phyloP scores from a whole-genome alignment of 176 grass and related monocot species.

The Zea luxurians region DNA sequence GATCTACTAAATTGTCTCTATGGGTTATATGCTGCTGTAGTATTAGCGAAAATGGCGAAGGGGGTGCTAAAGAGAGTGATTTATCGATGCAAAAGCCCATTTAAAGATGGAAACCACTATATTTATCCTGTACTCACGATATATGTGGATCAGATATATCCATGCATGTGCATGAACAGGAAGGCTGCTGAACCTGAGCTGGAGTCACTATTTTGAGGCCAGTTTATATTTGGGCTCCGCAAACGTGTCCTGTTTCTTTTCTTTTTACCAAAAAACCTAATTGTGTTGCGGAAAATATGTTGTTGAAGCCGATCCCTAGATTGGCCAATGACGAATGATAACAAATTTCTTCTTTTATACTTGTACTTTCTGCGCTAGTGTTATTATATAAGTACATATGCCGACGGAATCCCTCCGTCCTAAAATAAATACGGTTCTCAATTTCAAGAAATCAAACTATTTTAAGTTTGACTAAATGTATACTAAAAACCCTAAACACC shows the following conservation, averaged over 20 bases:
- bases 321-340: neutral
- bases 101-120: conserved; percentile 38
- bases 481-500: too few relatives aligned
- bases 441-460: too few relatives aligned
- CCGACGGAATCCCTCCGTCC: too few relatives aligned
- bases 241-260: neutral
- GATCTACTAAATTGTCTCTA: conserved; percentile 36
- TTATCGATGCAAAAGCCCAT: conserved; percentile 23
- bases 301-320: neutral
- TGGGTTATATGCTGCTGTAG: conserved; percentile 17
- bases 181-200: conserved; percentile 13
- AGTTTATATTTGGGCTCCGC: conserved; percentile 21
- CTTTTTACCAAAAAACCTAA: neutral
- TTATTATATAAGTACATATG: too few relatives aligned
- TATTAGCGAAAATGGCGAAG: conserved; percentile 23
- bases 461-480: too few relatives aligned
- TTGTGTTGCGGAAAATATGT: neutral
- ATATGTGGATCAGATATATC: conserved; percentile 34
- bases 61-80: conserved; percentile 29
- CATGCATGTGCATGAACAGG: conserved; percentile 15
- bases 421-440: too few relatives aligned
- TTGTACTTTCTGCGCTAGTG: too few relatives aligned
- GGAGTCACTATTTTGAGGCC: conserved; percentile 30
- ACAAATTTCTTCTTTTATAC: too few relatives aligned
- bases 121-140: conserved; percentile 34